A percentile compares a stretch with the other conserved stretches of the same genome.
Conservation (phyloP, 495 filamentous ascomycete species). For the Aspergillus hancockii region DNA sequence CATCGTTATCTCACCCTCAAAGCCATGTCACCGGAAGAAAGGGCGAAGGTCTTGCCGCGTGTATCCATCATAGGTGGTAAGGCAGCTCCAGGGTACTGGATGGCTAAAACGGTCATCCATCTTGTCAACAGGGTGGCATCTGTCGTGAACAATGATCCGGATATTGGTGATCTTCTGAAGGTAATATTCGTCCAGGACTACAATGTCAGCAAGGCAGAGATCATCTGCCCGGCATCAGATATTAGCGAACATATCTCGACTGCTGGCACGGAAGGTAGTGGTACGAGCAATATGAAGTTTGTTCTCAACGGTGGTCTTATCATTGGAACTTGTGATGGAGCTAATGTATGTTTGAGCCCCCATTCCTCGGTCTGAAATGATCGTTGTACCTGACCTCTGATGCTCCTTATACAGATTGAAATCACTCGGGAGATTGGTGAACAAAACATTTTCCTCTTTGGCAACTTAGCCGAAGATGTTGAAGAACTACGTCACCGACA, state of each 20-base stretch:
- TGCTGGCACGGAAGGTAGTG: slow-evolving; percentile 81
- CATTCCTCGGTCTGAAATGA: neutral
- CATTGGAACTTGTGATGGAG: slow-evolving; percentile 96
- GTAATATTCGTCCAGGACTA: slow-evolving; percentile 98
- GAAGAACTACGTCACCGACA: slow-evolving; percentile 94
- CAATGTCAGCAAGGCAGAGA: slow-evolving; percentile 98
- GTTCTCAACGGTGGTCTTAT: slow-evolving; percentile 95
- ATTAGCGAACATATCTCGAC: slow-evolving; percentile 99
- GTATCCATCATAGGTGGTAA: slow-evolving; percentile 98
- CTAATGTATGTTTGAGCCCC: slow-evolving; percentile 70
- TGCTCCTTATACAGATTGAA: slow-evolving; percentile 65
- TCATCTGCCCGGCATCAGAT: slow-evolving; percentile 91
- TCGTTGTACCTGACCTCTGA: neutral
- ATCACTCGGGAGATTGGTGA: slow-evolving; percentile 97
- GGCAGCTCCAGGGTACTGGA: slow-evolving; percentile 98
- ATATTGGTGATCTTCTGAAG: slow-evolving; percentile 92
- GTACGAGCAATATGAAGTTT: slow-evolving; percentile 94
- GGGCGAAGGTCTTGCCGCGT: slow-evolving; percentile 85
- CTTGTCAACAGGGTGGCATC: slow-evolving; percentile 88
- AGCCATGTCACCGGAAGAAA: slow-evolving; percentile 75
- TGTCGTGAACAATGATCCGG: slow-evolving; percentile 89
- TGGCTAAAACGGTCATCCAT: slow-evolving; percentile 99
- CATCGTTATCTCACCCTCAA: slow-evolving; percentile 92
- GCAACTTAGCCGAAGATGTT: slow-evolving; percentile 93
- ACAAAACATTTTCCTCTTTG: slow-evolving; percentile 97